These are phyloP conservation scores for Aspergillus arachidicola DNA, from an alignment of 2,329 filamentous ascomycete genomes.

Conservation along the genomic window DNA sequence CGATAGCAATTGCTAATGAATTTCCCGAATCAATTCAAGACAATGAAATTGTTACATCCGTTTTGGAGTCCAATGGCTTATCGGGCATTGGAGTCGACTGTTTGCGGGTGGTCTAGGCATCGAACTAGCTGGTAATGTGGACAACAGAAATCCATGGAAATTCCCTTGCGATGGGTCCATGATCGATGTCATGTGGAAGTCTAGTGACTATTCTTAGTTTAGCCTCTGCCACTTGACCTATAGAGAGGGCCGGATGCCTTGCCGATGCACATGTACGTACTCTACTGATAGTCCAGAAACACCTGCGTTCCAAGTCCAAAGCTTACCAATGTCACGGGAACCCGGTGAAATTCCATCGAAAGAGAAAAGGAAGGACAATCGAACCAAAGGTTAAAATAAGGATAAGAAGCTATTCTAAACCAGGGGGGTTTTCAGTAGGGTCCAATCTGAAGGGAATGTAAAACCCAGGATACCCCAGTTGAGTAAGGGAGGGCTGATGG, in stretches of 20 bases:
- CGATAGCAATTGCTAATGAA: not conserved
- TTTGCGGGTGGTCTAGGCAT: conserved; percentile 18
- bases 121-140: conserved; percentile 15
- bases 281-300: not conserved
- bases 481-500: conserved; percentile 7
- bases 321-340: not conserved
- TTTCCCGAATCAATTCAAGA: not conserved
- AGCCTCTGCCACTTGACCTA: conserved; percentile 5
- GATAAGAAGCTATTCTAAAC: conserved; percentile 1
- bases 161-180: conserved; percentile 13
- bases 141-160: conserved; percentile 19
- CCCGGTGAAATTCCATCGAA: not conserved
- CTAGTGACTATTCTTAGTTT: conserved; percentile 19
- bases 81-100: conserved; percentile 1
- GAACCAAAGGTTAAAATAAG: not conserved
- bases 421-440: not conserved
- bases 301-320: not conserved
- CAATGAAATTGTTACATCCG: conserved; percentile 1
- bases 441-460: not conserved
- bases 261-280: conserved; percentile 8
- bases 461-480: conserved; percentile 9
- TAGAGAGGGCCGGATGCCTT: conserved; percentile 12
- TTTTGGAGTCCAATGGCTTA: not conserved
- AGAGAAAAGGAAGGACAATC: not conserved
- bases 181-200: conserved; percentile 22